Evolutionary conservation across 495 filamentous ascomycete species (phyloP).

Genomic region (Penicillium ucsense): DNA sequence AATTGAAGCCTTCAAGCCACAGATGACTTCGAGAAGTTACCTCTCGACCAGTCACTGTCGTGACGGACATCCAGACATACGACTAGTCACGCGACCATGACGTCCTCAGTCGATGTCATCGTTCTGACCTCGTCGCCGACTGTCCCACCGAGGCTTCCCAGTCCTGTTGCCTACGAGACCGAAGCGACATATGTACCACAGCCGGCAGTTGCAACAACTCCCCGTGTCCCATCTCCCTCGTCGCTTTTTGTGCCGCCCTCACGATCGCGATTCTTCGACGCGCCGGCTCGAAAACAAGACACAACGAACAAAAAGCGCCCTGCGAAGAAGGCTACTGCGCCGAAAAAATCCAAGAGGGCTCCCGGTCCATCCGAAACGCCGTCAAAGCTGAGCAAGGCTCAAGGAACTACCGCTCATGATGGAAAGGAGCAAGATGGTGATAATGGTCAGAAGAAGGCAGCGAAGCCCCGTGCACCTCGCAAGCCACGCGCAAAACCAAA

Average conservation of each 20-base stretch:
- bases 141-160: conserved; percentile 12
- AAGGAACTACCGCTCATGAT: conserved; percentile 4
- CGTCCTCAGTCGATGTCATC: conserved; percentile 22
- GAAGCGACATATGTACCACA: conserved; percentile 6
- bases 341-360: neutral
- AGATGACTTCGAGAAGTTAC: neutral
- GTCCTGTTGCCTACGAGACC: conserved; percentile 3
- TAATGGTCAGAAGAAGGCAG: conserved; percentile 10
- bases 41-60: conserved; percentile 1
- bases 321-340: conserved; percentile 3
- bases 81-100: conserved; percentile 17
- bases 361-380: conserved; percentile 5
- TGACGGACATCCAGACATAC: neutral
- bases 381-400: conserved; percentile 10
- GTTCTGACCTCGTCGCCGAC: conserved; percentile 36
- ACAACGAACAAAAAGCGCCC: conserved; percentile 4
- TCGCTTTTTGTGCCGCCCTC: conserved; percentile 18
- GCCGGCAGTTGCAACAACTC: conserved; percentile 19
- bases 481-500: conserved; percentile 13
- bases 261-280: conserved; percentile 23
- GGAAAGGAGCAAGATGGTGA: neutral
- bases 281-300: conserved; percentile 2
- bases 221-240: conserved; percentile 26
- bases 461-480: neutral
- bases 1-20: neutral